phyloP scores from a whole-genome alignment of 345 rosid genomes.

The Melaleuca alternifolia region DNA sequence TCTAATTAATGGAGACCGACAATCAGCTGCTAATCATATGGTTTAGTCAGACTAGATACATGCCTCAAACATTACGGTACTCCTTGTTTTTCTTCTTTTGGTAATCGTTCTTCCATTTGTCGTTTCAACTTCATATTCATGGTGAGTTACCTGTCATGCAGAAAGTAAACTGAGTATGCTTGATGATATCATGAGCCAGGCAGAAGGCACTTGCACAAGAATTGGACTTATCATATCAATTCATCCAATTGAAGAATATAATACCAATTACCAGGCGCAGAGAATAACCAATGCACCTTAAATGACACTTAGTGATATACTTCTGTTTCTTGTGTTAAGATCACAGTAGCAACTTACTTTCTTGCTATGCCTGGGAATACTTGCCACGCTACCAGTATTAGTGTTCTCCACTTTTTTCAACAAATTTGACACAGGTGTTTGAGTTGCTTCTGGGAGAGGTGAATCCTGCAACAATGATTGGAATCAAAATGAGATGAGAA shows the following conservation, averaged over 20 bases:
- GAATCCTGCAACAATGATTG: slow-evolving; percentile 29
- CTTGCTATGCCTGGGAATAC: slow-evolving; percentile 57
- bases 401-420: slow-evolving; percentile 40
- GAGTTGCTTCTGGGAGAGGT: slow-evolving; percentile 27
- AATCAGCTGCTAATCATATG: neutral
- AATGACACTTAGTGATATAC: neutral
- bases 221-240: neutral
- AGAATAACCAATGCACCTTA: neutral
- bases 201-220: neutral
- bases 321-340: neutral
- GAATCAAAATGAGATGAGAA: neutral
- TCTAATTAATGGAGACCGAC: neutral
- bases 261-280: neutral
- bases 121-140: slow-evolving; percentile 66
- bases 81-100: slow-evolving; percentile 57
- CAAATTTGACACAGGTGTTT: slow-evolving; percentile 53
- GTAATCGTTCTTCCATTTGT: slow-evolving; percentile 51
- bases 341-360: slow-evolving; percentile 28
- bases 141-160: slow-evolving; percentile 49
- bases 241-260: neutral
- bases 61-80: slow-evolving; percentile 77
- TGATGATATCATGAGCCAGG: neutral
- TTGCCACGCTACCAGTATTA: slow-evolving; percentile 34
- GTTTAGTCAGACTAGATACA: neutral
- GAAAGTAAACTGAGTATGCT: neutral